A percentile compares a stretch with the other conserved stretches of the same genome.
phyloP scores from a whole-genome alignment of 2,329 filamentous ascomycete genomes.

The Aurifilum marmelostoma region DNA sequence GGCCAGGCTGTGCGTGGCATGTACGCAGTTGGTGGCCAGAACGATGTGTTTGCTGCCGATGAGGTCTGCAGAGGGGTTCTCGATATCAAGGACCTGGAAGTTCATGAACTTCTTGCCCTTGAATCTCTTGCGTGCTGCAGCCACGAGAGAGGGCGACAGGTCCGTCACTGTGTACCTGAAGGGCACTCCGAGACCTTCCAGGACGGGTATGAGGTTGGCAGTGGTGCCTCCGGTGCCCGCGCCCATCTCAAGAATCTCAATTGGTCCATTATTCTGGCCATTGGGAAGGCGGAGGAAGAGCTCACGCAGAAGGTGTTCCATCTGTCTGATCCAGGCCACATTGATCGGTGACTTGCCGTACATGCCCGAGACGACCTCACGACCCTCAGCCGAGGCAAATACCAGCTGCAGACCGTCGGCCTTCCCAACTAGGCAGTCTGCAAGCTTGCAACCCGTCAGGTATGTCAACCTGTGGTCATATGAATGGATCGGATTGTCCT shows the following conservation, averaged over 20 bases:
- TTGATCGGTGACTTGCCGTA: conserved; percentile 10
- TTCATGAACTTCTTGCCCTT: conserved; percentile 35
- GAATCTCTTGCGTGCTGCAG: conserved; percentile 35
- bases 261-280: conserved; percentile 1
- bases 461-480: conserved; percentile 32
- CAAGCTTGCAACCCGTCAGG: conserved; percentile 28
- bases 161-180: conserved; percentile 47
- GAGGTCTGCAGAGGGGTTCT: conserved; percentile 35
- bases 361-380: conserved; percentile 8
- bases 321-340: conserved; percentile 1
- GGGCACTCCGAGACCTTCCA: conserved; percentile 35
- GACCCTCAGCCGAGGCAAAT: conserved; percentile 27
- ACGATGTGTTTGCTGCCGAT: conserved; percentile 37
- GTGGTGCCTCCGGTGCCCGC: conserved; percentile 43
- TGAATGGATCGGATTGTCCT: conserved; percentile 26
- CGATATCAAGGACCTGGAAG: conserved; percentile 37
- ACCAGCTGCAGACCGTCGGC: conserved; percentile 28
- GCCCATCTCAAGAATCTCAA: conserved; percentile 41
- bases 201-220: conserved; percentile 30
- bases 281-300: neutral
- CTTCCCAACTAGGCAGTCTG: conserved; percentile 27
- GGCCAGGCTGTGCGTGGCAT: conserved; percentile 38
- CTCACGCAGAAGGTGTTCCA: neutral
- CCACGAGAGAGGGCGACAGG: conserved; percentile 39
- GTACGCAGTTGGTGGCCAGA: conserved; percentile 39